These are phyloP conservation scores for Phytophthora idaei DNA, from an alignment of 352 stramenopile genomes.

Conservation along the genomic window DNA sequence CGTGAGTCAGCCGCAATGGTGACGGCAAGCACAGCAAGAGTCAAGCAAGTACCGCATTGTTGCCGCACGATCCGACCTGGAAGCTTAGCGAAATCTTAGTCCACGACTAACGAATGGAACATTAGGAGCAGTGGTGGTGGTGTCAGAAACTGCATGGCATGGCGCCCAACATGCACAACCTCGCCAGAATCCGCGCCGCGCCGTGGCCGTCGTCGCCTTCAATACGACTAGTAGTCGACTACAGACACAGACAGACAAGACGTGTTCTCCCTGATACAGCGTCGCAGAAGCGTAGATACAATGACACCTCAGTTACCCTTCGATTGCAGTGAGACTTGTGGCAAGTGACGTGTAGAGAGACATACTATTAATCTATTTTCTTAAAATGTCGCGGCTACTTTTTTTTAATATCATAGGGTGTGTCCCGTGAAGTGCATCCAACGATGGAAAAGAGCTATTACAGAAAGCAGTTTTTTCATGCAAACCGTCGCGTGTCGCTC, in stretches of 20 bases:
- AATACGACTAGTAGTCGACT: too few species aligned
- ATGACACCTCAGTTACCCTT: too few species aligned
- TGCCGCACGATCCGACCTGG: neutral
- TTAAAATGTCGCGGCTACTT: too few species aligned
- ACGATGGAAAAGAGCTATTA: too few species aligned
- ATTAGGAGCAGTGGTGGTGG: constrained; percentile 1
- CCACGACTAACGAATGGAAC: constrained; percentile 22
- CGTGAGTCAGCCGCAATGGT: neutral
- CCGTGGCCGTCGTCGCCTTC: neutral
- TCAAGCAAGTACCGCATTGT: neutral
- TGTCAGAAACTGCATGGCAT: neutral
- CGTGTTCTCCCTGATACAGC: neutral
- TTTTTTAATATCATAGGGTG: too few species aligned
- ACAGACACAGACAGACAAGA: neutral
- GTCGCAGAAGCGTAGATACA: neutral
- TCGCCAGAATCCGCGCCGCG: neutral
- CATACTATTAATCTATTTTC: neutral
- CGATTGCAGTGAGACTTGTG: too few species aligned
- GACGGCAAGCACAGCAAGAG: neutral
- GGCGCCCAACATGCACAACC: neutral
- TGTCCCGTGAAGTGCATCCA: too few species aligned
- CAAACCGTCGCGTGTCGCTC: too few species aligned
- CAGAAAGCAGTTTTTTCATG: too few species aligned
- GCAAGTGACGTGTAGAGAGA: neutral
- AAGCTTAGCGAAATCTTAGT: constrained; percentile 25